A percentile compares a stretch with the other conserved stretches of the same genome.
Evolutionary conservation across 2,329 filamentous ascomycete genomes (phyloP).

Genomic region (Boeremia lycopersici): DNA sequence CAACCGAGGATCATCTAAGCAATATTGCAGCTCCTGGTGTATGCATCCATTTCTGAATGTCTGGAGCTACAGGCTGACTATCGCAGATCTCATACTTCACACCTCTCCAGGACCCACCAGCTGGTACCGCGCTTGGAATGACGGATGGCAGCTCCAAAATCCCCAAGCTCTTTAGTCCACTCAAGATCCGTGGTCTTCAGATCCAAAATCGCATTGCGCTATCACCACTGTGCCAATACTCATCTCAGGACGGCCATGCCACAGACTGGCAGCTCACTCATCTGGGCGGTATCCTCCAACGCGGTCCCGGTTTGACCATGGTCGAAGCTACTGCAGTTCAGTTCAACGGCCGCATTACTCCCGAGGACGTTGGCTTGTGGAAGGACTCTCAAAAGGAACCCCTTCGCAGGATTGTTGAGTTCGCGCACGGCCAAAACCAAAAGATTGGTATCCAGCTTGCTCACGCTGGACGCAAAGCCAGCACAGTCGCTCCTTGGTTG

Average conservation of each 20-base stretch:
- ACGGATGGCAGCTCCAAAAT: slow-evolving; percentile 58
- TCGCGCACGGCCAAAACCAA: slow-evolving; percentile 78
- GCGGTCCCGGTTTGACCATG: slow-evolving; percentile 75
- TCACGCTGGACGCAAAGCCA: slow-evolving; percentile 74
- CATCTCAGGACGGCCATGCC: slow-evolving; percentile 70
- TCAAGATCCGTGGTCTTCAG: slow-evolving; percentile 63
- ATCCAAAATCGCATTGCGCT: slow-evolving; percentile 71
- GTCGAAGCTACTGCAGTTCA: slow-evolving; percentile 80
- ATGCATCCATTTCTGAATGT: slow-evolving; percentile 13
- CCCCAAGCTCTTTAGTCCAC: slow-evolving; percentile 64
- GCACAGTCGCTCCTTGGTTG: slow-evolving; percentile 69
- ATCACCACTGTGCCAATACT: slow-evolving; percentile 64
- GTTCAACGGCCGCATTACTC: slow-evolving; percentile 80
- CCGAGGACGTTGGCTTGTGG: slow-evolving; percentile 82
- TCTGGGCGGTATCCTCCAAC: slow-evolving; percentile 76
- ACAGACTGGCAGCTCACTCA: slow-evolving; percentile 85
- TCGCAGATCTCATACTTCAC: slow-evolving; percentile 54
- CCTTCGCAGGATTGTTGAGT: slow-evolving; percentile 73
- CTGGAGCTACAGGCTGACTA: slow-evolving; percentile 10
- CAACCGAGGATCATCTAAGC: slow-evolving; percentile 42
- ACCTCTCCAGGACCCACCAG: slow-evolving; percentile 53
- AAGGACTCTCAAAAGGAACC: slow-evolving; percentile 79
- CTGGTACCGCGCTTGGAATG: slow-evolving; percentile 54
- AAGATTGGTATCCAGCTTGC: slow-evolving; percentile 80
- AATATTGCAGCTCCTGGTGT: slow-evolving; percentile 53